Base-by-base conservation (phyloP, 139 green algal species). In the Chlorella sorokiniana region DNA sequence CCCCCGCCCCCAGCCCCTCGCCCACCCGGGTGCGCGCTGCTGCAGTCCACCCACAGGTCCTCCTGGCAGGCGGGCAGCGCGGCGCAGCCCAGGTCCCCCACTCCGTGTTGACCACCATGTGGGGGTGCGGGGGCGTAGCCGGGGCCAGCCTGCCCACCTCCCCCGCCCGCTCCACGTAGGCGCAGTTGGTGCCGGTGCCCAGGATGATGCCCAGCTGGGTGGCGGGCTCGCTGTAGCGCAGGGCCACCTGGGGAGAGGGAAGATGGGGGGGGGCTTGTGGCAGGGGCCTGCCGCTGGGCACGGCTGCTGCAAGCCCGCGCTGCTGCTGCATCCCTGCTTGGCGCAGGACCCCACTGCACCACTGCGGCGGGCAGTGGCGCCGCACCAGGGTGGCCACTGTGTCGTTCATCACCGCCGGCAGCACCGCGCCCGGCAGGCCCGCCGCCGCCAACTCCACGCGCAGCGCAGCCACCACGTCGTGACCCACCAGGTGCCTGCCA, bases 131-230 rank as follows among this genome's bases (percentile, higher is more conserved):
- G 38, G 33, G 11, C 29, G 33, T 44, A 71, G 73, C 70, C 29
- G 27, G 74, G 18, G 80, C 59, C 16, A 88, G 84, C 69, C 83
- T 86, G 61, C 56, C 40, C 35, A 89, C 82, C 8, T 41, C 61
- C n/a, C 56, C 63, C 1, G 51, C 75, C 3, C 64, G 40, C 82
- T 96, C 94, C 61, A 96, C 82, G 74, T 97, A 97, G 76, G 89
- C 91, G 0, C 89, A 92, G 78, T 98, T 98, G 80, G 93, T 96
- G 56, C 94, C 94, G 29, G 94, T 97, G 65, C 94, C 94, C 38
- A 98, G 78, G 52, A 98, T 97, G 78, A 96, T 87, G 33, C 89
- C 90, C 18, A 95, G 76, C 76, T 88, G 71, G 16, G 90, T 92
- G 81, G 88, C 75, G 22, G 72, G 82, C 61, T 96, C 89, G 37